Conservation (phyloP, 495 filamentous ascomycete genomes). For the Penicillium samsonianum region DNA sequence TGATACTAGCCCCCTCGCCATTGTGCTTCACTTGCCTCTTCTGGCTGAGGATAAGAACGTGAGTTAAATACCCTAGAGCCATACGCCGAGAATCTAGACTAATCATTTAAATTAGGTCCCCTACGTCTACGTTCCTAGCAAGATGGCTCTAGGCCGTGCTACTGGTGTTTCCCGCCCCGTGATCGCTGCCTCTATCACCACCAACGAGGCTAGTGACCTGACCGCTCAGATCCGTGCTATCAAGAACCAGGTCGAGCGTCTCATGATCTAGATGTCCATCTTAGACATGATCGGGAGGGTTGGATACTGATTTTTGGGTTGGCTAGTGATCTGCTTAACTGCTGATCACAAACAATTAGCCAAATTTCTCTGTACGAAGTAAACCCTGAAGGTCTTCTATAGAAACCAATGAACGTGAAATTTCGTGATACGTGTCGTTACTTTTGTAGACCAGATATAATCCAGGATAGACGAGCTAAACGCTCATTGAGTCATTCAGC, state of each 20-base stretch:
- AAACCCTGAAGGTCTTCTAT: no score
- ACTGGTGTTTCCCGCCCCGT: conserved; percentile 80
- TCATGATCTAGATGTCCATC: no score
- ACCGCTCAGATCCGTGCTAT: conserved; percentile 77
- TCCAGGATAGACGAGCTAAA: no score
- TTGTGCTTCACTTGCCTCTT: conserved; percentile 88
- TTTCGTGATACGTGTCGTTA: no score
- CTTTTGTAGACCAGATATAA: neutral
- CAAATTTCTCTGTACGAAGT: no score
- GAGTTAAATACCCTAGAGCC: neutral
- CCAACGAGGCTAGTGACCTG: conserved; percentile 90
- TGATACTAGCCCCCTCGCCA: conserved; percentile 66
- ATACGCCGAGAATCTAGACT: neutral
- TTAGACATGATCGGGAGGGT: no score
- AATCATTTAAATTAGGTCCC: conserved; percentile 40
- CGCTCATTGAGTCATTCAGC: no score
- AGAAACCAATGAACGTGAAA: no score
- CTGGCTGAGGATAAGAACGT: conserved; percentile 83
- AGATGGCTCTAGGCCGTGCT: conserved; percentile 73
- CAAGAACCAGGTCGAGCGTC: conserved; percentile 76
- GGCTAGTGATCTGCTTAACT: no score
- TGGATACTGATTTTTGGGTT: no score
- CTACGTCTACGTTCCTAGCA: conserved; percentile 61
- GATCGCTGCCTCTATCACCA: conserved; percentile 74
- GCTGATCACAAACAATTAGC: no score